Percentiles rank a stretch among this genome's conserved stretches.
These are phyloP conservation scores for Candida anglica DNA, from an alignment of 805 yeast species.

Conservation along the genomic window DNA sequence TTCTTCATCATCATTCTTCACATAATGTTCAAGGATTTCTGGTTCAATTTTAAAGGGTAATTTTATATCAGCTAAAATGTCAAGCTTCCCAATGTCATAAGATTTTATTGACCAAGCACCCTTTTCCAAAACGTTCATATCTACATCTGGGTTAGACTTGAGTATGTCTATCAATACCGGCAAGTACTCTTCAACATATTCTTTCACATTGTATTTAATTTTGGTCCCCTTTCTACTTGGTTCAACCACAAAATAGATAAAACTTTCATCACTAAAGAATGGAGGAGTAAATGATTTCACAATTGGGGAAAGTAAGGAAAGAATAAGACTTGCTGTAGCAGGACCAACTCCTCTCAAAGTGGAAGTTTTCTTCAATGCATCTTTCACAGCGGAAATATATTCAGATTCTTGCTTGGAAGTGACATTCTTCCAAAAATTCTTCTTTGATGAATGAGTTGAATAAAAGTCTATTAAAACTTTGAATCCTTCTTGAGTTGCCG, in stretches of 20 bases:
- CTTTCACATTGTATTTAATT: constrained; percentile 40
- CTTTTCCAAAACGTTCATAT: constrained; percentile 23
- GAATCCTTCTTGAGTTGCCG: constrained; percentile 25
- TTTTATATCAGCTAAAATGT: constrained; percentile 20
- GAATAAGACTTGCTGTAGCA: constrained; percentile 44
- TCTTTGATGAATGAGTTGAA: background rate
- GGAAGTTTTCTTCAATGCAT: constrained; percentile 26
- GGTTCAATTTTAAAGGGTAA: constrained; percentile 15
- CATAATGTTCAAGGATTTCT: constrained; percentile 5
- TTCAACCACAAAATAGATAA: constrained; percentile 28
- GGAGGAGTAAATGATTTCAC: constrained; percentile 30
- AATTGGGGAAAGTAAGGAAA: constrained; percentile 27
- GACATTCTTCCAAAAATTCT: too few species aligned
- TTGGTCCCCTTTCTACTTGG: constrained; percentile 18
- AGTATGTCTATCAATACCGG: constrained; percentile 15
- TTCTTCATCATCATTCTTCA: constrained; percentile 1
- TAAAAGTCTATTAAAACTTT: constrained; percentile 9
- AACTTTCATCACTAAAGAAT: constrained; percentile 49
- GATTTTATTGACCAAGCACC: constrained; percentile 38
- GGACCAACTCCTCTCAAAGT: constrained; percentile 47
- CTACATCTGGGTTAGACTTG: background rate
- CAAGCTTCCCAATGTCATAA: constrained; percentile 20
- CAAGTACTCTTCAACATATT: constrained; percentile 35
- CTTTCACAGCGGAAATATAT: constrained; percentile 17
- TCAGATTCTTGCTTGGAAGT: too few species aligned